Evolutionary conservation across 2,329 filamentous ascomycete species (phyloP).

Genomic region (Tolypocladium inflatum): DNA sequence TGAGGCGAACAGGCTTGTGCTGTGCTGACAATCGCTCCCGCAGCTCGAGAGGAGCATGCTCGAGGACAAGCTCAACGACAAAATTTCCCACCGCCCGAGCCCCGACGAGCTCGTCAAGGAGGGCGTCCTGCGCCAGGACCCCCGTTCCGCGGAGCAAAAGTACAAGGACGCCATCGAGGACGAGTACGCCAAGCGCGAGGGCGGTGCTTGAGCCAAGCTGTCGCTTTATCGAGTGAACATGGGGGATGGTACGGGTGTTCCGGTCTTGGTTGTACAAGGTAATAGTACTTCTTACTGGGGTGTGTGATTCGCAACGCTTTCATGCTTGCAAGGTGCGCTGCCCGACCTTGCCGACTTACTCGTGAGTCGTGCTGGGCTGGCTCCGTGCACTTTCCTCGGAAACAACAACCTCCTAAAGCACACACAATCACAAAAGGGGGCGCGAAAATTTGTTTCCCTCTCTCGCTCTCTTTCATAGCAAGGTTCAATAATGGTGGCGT

Average conservation of each 20-base stretch:
- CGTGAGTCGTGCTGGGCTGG: neutral
- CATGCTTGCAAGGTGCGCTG: neutral
- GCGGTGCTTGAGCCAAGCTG: constrained; percentile 37
- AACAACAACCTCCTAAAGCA: neutral
- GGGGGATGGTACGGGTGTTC: neutral
- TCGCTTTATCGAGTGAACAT: neutral
- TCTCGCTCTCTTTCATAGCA: neutral
- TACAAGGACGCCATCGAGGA: constrained; percentile 55
- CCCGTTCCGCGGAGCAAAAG: constrained; percentile 44
- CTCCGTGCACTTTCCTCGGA: neutral
- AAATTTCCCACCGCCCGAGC: constrained; percentile 67
- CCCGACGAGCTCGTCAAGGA: constrained; percentile 69
- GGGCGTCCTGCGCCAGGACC: constrained; percentile 67
- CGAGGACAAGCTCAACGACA: constrained; percentile 77
- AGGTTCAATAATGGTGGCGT: neutral
- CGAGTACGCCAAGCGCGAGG: constrained; percentile 54
- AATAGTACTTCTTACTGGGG: neutral
- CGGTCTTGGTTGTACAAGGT: neutral
- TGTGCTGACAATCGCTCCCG: neutral
- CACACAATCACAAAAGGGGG: too few species aligned
- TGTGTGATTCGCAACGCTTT: neutral
- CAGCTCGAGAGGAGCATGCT: constrained; percentile 79
- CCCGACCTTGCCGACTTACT: too few species aligned
- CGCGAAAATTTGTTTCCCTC: neutral
- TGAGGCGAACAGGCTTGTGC: neutral